These are phyloP conservation scores for Oropetium thomaeum DNA, from an alignment of 176 grass and related monocot genomes.

Conservation along the genomic window DNA sequence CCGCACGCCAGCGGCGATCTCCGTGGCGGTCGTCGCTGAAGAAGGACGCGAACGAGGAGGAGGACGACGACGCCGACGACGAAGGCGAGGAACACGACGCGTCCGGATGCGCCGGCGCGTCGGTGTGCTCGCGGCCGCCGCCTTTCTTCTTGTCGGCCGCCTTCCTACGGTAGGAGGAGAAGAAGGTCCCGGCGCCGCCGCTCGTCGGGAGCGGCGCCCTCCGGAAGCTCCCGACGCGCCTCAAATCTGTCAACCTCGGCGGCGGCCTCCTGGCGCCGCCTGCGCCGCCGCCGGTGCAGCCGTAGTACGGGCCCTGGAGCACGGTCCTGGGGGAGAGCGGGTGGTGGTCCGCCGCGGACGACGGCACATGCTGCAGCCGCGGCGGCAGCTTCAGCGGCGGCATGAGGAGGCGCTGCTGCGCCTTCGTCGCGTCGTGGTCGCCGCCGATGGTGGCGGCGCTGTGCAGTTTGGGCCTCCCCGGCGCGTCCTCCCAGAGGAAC, in stretches of 20 bases:
- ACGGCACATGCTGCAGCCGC: neutral
- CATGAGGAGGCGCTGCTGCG: neutral
- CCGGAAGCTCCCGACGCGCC: neutral
- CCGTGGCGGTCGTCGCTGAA: constrained; percentile 3
- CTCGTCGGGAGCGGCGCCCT: too few species aligned
- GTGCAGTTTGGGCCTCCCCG: constrained; percentile 52
- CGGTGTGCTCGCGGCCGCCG: neutral
- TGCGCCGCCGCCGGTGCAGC: neutral
- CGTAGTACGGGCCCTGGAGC: constrained; percentile 28
- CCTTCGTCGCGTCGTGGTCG: neutral
- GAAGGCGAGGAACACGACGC: neutral
- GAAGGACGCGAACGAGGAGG: constrained; percentile 5
- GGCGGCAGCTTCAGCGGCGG: constrained; percentile 36
- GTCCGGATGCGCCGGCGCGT: neutral
- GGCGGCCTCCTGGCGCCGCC: neutral
- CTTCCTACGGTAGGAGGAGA: constrained; percentile 44
- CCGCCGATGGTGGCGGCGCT: too few species aligned
- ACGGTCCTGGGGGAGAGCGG: constrained; percentile 14
- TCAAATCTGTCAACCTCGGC: neutral
- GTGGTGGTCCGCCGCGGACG: neutral
- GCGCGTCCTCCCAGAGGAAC: constrained; percentile 74
- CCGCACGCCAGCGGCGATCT: neutral
- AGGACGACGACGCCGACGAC: neutral
- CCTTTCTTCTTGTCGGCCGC: neutral
- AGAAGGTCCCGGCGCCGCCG: neutral